Evolutionary conservation across 1,284 basidiomycete species (phyloP).

Genomic region (Mycena citricolor): DNA sequence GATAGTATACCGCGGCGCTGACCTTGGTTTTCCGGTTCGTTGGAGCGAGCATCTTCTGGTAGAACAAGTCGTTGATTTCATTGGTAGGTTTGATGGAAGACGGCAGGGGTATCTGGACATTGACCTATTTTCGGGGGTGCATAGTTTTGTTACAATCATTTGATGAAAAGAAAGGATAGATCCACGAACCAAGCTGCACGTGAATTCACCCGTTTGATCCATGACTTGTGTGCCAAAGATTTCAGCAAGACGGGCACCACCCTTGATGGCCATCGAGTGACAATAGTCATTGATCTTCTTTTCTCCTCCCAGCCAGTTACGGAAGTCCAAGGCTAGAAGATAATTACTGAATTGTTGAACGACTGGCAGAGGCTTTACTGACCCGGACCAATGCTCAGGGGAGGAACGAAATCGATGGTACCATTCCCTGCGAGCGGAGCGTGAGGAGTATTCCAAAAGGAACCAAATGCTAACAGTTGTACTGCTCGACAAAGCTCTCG

Average conservation of each 20-base stretch:
- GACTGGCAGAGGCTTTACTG: conserved; percentile 18
- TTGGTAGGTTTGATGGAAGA: conserved; percentile 30
- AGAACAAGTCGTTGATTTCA: conserved; percentile 36
- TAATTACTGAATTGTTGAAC: background rate
- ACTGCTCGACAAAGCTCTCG: conserved; percentile 56
- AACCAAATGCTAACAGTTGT: conserved; percentile 48
- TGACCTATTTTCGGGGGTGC: too few species aligned
- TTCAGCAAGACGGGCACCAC: conserved; percentile 66
- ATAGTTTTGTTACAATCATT: too few species aligned
- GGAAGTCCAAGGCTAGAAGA: conserved; percentile 70
- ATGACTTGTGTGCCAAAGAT: conserved; percentile 67
- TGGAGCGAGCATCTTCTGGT: conserved; percentile 37
- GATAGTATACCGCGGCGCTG: conserved; percentile 47
- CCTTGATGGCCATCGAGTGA: conserved; percentile 70
- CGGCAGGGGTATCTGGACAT: conserved; percentile 57
- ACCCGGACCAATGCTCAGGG: conserved; percentile 58
- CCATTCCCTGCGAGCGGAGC: conserved; percentile 59
- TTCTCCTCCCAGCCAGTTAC: conserved; percentile 83
- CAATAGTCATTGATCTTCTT: conserved; percentile 75
- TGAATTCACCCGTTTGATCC: conserved; percentile 62
- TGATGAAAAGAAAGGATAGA: background rate
- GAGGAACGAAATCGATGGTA: conserved; percentile 59
- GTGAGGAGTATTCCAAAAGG: background rate
- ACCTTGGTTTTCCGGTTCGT: conserved; percentile 38
- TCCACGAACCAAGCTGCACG: conserved; percentile 69